A percentile compares a stretch with the other conserved stretches of the same genome.
Evolutionary conservation across 768 basidiomycete species (phyloP).

Genomic region (Chiua virens): DNA sequence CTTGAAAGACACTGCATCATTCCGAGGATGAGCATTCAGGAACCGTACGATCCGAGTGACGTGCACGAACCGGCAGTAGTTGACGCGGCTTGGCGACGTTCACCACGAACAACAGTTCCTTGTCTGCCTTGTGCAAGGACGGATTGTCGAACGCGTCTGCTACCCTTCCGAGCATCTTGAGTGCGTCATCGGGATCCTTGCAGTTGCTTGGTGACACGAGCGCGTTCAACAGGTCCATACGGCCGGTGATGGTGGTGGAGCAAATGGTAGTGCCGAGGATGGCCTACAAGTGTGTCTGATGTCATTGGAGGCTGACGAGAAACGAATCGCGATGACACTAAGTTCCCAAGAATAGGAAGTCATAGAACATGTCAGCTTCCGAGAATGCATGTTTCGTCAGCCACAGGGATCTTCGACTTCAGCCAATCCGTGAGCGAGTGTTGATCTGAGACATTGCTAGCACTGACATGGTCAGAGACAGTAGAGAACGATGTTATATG

Average conservation of each 20-base stretch:
- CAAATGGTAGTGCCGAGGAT: background rate
- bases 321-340: background rate
- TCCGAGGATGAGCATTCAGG: background rate
- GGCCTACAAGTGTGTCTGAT: background rate
- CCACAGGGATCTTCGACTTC: background rate
- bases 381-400: slow-evolving; percentile 3
- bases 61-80: slow-evolving; percentile 18
- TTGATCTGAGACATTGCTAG: too few species aligned
- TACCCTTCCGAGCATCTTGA: slow-evolving; percentile 26
- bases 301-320: slow-evolving; percentile 6
- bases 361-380: slow-evolving; percentile 24
- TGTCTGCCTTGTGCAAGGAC: slow-evolving; percentile 16
- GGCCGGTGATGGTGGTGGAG: background rate
- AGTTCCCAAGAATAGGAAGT: background rate
- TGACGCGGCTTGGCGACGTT: slow-evolving; percentile 24
- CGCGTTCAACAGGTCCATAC: slow-evolving; percentile 7
- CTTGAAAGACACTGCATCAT: slow-evolving; percentile 15
- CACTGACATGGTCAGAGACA: too few species aligned
- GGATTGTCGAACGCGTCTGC: slow-evolving; percentile 33
- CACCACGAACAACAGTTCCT: slow-evolving; percentile 19
- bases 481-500: too few species aligned
- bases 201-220: background rate
- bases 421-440: too few species aligned
- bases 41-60: background rate
- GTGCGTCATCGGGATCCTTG: slow-evolving; percentile 9